Evolutionary conservation across 768 basidiomycete genomes (phyloP).

Genomic region (Podaxis carcinomalis): DNA sequence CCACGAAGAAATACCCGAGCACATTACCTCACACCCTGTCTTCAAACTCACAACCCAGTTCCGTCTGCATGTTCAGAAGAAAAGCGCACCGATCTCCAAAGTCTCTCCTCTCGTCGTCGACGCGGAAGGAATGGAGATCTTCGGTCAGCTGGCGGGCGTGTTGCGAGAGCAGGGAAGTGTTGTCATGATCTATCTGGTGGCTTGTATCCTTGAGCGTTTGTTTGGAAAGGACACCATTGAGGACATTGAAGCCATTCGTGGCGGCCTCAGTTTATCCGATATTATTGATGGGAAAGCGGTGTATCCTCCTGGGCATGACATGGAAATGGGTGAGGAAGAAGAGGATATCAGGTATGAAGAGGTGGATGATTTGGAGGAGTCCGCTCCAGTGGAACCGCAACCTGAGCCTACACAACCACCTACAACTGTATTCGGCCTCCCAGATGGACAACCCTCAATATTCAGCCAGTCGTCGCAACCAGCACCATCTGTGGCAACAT

Average conservation of each 20-base stretch:
- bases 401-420: neutral
- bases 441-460: neutral
- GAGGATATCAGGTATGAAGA: slow-evolving; percentile 20
- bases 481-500: slow-evolving; percentile 14
- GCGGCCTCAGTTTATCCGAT: slow-evolving; percentile 50
- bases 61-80: slow-evolving; percentile 73
- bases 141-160: slow-evolving; percentile 54
- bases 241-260: slow-evolving; percentile 64
- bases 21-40: slow-evolving; percentile 67
- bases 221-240: slow-evolving; percentile 81
- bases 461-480: slow-evolving; percentile 4
- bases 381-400: neutral
- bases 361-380: slow-evolving; percentile 18
- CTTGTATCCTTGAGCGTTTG: slow-evolving; percentile 82
- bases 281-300: slow-evolving; percentile 62
- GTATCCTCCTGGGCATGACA: slow-evolving; percentile 24
- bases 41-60: slow-evolving; percentile 82
- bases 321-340: slow-evolving; percentile 21
- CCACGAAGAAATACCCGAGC: slow-evolving; percentile 64
- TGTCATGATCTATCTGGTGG: slow-evolving; percentile 83
- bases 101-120: slow-evolving; percentile 62
- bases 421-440: neutral
- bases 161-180: slow-evolving; percentile 62
- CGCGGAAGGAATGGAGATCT: slow-evolving; percentile 61
- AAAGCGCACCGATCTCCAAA: slow-evolving; percentile 72